Evolutionary conservation across 192 early-diverging fungal genomes (phyloP), one percentile per base, ranked within the genome.

Genomic region (Coemansia sp.): DNA sequence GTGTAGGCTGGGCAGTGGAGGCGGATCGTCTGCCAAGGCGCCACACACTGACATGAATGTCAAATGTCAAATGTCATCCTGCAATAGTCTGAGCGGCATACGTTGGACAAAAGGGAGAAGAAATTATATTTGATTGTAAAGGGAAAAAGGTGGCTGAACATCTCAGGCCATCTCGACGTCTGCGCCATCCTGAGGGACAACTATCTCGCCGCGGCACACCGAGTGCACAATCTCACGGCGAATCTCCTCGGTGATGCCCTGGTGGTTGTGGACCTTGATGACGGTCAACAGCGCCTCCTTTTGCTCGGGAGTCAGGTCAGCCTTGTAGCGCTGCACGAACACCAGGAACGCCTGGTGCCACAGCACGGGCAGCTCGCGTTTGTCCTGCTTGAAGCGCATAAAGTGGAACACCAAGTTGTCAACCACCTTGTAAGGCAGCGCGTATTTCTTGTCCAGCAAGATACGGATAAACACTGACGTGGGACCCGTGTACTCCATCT

Each of bases 401-500:
- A 97, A 98, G 83, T 99, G 97, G 79, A 93, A 91, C n/a, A 99
- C 97, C 37, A 99, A 74, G 28, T 91, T 89, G 73, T 98, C 96
- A 17, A 99, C 90, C 23, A 97, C 96, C 84, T 96, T 96, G 89
- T 90, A 99, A 2, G 96, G 97, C 71, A 98, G 83, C 2, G 97
- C 96, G 64, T 98, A 98, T 81, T 99, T 99, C 72, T 98, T 99
- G 81, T 99, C 97, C 19, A 99, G 86, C 55, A 99, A 83, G 55
- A 99, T 87, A 60, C 96, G 94, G 64, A 99, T 95, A 75, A 99
- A 99, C 70, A 97, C 81, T 50, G 88, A 90, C 77, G 94, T 96
- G 64, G 97, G 91, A 69, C 94, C 97, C 40, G 94, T 92, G 85
- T 99, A 99, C 39, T 96, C 94, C 97, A 99, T 97, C 67, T 99